phyloP scores from a whole-genome alignment of 331 rosid species.

The Arachis monticola region DNA sequence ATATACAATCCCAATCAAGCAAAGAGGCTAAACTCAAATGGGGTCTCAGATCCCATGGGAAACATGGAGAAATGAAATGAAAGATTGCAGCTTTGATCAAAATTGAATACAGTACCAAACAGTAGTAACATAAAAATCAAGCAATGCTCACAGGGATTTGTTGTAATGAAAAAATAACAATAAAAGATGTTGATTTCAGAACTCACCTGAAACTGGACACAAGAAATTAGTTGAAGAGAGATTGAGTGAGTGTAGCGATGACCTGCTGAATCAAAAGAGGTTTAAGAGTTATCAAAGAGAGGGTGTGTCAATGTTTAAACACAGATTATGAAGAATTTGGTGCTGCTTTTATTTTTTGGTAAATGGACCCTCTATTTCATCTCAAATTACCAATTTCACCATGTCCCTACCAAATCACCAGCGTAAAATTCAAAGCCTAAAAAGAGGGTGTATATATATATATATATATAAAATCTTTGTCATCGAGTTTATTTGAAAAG shows the following conservation, averaged over 20 bases:
- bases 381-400: slow-evolving; percentile 40
- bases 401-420: not conserved
- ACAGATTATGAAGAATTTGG: not conserved
- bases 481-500: too few relatives aligned
- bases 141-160: slow-evolving; percentile 41
- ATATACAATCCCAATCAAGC: slow-evolving; percentile 25
- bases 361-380: slow-evolving; percentile 36
- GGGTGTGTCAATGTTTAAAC: slow-evolving; percentile 5
- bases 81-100: slow-evolving; percentile 29
- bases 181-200: slow-evolving; percentile 34
- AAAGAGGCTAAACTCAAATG: slow-evolving; percentile 20
- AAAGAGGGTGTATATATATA: too few relatives aligned
- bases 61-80: not conserved
- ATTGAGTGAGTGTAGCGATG: slow-evolving; percentile 12
- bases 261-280: not conserved
- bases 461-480: too few relatives aligned
- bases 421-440: too few relatives aligned
- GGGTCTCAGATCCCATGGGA: slow-evolving; percentile 49
- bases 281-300: slow-evolving; percentile 3
- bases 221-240: slow-evolving; percentile 19
- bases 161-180: not conserved
- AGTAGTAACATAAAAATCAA: slow-evolving; percentile 3
- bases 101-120: slow-evolving; percentile 20
- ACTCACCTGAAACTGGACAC: slow-evolving; percentile 44
- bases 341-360: not conserved